Conservation (phyloP, 2,329 filamentous ascomycete genomes). For the Penicillium hesseltinei region DNA sequence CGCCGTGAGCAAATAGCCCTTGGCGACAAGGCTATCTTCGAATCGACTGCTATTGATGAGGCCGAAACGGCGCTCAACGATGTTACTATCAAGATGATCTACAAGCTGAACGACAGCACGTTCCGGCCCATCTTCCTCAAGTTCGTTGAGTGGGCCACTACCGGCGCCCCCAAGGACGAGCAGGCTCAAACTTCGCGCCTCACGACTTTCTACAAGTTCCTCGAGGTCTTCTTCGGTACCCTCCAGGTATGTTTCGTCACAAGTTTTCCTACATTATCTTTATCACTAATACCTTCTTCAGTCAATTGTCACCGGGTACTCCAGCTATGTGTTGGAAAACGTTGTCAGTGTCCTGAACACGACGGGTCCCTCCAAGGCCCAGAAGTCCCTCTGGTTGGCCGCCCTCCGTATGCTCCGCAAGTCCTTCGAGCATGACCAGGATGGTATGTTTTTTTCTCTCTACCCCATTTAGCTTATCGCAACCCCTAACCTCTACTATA, state of each 20-base stretch:
- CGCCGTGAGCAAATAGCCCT: constrained; percentile 41
- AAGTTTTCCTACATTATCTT: background rate
- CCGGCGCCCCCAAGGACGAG: constrained; percentile 60
- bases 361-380: constrained; percentile 41
- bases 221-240: constrained; percentile 74
- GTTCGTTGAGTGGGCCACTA: constrained; percentile 76
- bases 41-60: constrained; percentile 50
- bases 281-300: constrained; percentile 22
- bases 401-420: constrained; percentile 70
- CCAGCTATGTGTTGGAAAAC: constrained; percentile 77
- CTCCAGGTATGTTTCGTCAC: constrained; percentile 59
- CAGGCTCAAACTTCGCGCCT: constrained; percentile 61
- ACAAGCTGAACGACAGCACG: constrained; percentile 91
- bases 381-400: constrained; percentile 64
- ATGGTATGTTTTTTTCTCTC: constrained; percentile 49
- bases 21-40: constrained; percentile 37
- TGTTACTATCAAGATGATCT: constrained; percentile 81
- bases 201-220: constrained; percentile 77
- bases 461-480: background rate
- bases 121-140: constrained; percentile 89
- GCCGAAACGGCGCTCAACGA: constrained; percentile 67
- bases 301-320: constrained; percentile 91
- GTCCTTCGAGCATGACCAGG: constrained; percentile 84
- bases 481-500: constrained; percentile 19
- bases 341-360: constrained; percentile 61